These are phyloP conservation scores for Aspergillus versicolor DNA, from an alignment of 2,329 filamentous ascomycete genomes.

Conservation along the genomic window DNA sequence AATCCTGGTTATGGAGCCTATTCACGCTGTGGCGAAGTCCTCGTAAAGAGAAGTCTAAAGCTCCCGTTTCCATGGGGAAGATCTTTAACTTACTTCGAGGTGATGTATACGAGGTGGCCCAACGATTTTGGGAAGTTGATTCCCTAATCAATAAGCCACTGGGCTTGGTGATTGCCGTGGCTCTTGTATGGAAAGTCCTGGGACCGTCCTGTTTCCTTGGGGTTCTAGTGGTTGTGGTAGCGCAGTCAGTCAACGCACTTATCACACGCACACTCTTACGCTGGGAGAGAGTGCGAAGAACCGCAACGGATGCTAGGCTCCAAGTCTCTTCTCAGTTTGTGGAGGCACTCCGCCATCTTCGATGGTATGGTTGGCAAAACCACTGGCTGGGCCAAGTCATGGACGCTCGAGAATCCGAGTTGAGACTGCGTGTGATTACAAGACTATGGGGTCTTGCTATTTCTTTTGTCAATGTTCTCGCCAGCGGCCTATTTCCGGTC, in stretches of 20 bases:
- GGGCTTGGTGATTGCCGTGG: slow-evolving; percentile 70
- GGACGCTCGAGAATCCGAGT: slow-evolving; percentile 65
- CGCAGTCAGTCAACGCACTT: slow-evolving; percentile 67
- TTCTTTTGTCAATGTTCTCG: slow-evolving; percentile 66
- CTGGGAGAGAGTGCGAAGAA: slow-evolving; percentile 69
- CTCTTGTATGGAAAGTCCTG: slow-evolving; percentile 74
- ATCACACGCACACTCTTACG: slow-evolving; percentile 66
- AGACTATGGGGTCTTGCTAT: slow-evolving; percentile 65
- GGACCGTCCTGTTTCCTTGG: slow-evolving; percentile 77
- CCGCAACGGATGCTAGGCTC: slow-evolving; percentile 73
- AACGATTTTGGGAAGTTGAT: slow-evolving; percentile 80
- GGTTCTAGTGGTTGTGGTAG: slow-evolving; percentile 65
- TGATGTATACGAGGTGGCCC: slow-evolving; percentile 40
- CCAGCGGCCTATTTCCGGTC: slow-evolving; percentile 74
- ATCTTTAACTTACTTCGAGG: slow-evolving; percentile 82
- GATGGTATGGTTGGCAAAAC: slow-evolving; percentile 81
- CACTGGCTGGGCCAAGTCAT: slow-evolving; percentile 71
- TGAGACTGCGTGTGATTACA: slow-evolving; percentile 64
- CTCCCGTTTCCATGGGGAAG: slow-evolving; percentile 80
- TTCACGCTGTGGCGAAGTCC: slow-evolving; percentile 22
- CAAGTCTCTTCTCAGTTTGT: slow-evolving; percentile 84
- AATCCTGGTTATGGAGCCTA: slow-evolving; percentile 27
- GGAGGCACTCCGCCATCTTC: slow-evolving; percentile 76
- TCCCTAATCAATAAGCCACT: slow-evolving; percentile 73
- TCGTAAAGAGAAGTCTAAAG: slow-evolving; percentile 38